These are phyloP conservation scores for Fusarium continuum DNA, from an alignment of 2,329 filamentous ascomycete genomes.

Conservation along the genomic window DNA sequence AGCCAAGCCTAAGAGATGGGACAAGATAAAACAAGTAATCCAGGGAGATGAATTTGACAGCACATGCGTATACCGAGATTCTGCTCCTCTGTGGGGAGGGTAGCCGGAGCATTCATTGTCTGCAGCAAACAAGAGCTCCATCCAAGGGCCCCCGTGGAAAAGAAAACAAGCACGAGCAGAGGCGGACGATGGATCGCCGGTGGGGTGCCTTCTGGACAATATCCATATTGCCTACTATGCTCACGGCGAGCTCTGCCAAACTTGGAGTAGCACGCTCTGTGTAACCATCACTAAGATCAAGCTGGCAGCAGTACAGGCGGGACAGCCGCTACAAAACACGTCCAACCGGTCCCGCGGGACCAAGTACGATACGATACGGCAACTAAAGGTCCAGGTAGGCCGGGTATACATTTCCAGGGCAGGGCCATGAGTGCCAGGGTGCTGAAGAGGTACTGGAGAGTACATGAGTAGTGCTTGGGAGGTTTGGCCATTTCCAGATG, in stretches of 20 bases:
- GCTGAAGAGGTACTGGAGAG: background rate
- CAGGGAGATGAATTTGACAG: conserved; percentile 3
- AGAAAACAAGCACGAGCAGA: background rate
- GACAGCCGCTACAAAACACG: conserved; percentile 27
- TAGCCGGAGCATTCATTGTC: conserved; percentile 14
- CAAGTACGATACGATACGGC: conserved; percentile 5
- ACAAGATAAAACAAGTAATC: background rate
- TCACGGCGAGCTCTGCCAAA: conserved; percentile 26
- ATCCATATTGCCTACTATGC: conserved; percentile 22
- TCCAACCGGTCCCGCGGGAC: background rate
- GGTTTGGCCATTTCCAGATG: conserved; percentile 18
- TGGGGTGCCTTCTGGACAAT: conserved; percentile 26
- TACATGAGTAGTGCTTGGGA: conserved; percentile 16
- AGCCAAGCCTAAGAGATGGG: background rate
- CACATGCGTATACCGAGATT: conserved; percentile 9
- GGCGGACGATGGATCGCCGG: conserved; percentile 22
- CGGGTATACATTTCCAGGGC: conserved; percentile 27
- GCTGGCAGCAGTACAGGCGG: conserved; percentile 15
- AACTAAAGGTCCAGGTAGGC: conserved; percentile 10
- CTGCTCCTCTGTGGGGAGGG: conserved; percentile 2
- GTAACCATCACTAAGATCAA: conserved; percentile 32
- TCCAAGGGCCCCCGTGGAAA: conserved; percentile 6
- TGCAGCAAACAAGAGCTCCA: conserved; percentile 16
- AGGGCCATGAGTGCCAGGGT: conserved; percentile 1
- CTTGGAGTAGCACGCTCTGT: conserved; percentile 39